Conservation (phyloP, 352 stramenopile species). For the Pythium myriotylum region DNA sequence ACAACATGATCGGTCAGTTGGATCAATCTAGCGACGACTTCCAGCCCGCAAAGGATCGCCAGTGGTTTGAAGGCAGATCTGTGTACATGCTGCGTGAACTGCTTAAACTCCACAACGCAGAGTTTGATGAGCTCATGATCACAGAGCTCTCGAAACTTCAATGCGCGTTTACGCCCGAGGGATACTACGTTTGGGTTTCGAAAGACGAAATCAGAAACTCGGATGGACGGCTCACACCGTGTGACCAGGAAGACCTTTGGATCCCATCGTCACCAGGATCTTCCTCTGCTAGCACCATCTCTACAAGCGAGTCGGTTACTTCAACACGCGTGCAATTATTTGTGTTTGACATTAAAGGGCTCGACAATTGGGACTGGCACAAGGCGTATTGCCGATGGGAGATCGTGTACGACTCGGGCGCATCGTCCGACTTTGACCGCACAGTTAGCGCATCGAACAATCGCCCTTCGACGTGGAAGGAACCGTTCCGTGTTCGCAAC, state of each 20-base stretch:
- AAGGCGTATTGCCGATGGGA: not conserved
- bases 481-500: not conserved
- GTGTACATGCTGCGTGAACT: conserved; percentile 7
- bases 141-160: conserved; percentile 14
- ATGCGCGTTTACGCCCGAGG: conserved; percentile 5
- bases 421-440: not conserved
- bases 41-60: not conserved
- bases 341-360: not conserved
- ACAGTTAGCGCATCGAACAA: not conserved
- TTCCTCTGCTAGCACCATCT: no score
- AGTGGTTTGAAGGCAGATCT: not conserved
- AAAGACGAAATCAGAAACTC: not conserved
- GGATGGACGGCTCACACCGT: not conserved
- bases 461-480: not conserved
- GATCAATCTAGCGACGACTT: not conserved
- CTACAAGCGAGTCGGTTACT: not conserved
- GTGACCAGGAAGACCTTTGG: no score
- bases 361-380: conserved; percentile 11
- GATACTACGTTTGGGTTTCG: conserved; percentile 15
- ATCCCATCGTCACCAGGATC: no score
- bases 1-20: conserved; percentile 22
- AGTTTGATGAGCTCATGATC: conserved; percentile 10
- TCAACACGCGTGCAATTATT: not conserved
- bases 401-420: not conserved
- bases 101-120: conserved; percentile 3